phyloP scores from a whole-genome alignment of 2,329 filamentous ascomycete species.

The Talaromyces sp. region DNA sequence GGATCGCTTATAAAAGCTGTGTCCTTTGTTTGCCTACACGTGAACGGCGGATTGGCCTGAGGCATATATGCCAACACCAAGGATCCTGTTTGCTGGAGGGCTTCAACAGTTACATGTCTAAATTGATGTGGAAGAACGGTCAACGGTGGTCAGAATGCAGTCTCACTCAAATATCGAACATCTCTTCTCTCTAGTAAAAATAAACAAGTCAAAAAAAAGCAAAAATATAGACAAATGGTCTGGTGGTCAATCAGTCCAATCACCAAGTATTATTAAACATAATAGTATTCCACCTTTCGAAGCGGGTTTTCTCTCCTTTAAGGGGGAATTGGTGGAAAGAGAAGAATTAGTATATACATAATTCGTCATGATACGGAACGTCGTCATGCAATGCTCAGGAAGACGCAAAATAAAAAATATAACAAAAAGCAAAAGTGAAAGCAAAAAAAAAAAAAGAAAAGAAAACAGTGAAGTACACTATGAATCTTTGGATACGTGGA shows the following conservation, averaged over 20 bases:
- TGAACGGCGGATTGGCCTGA: too few species aligned
- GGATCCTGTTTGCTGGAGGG: too few species aligned
- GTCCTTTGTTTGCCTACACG: too few species aligned
- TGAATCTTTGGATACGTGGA: constrained; percentile 58
- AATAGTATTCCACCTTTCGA: background rate
- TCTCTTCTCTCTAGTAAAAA: background rate
- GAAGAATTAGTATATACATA: background rate
- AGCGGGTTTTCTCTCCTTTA: background rate
- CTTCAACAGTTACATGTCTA: too few species aligned
- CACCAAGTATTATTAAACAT: background rate
- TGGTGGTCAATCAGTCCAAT: background rate
- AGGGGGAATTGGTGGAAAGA: background rate
- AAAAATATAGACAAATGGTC: background rate
- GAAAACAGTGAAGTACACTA: background rate
- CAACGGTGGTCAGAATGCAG: too few species aligned
- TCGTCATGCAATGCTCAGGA: background rate
- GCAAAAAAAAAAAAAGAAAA: background rate
- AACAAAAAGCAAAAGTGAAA: background rate
- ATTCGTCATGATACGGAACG: background rate
- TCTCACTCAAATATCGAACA: background rate
- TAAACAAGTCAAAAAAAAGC: background rate
- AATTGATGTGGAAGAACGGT: too few species aligned
- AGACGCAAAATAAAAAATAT: background rate
- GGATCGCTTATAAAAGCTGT: too few species aligned
- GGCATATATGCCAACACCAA: too few species aligned